Conservation (phyloP, 768 basidiomycete species). For the Punctularia strigosozonata region DNA sequence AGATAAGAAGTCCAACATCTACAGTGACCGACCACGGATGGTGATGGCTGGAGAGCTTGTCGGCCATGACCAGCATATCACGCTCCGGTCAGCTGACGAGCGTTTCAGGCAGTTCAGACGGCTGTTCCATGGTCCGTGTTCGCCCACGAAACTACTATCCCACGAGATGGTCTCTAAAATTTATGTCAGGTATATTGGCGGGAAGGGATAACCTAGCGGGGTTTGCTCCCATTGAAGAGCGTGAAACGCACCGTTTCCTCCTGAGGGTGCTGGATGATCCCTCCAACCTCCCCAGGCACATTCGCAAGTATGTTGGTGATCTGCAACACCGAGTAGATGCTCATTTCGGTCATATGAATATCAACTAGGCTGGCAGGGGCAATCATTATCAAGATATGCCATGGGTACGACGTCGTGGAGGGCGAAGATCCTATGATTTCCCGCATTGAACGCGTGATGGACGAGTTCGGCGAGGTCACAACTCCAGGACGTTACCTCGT, state of each 20-base stretch:
- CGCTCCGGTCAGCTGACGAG: neutral
- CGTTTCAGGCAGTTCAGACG: neutral
- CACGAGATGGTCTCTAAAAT: no score
- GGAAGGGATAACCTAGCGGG: no score
- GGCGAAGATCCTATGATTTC: slow-evolving; percentile 14
- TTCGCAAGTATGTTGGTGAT: slow-evolving; percentile 31
- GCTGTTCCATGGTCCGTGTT: neutral
- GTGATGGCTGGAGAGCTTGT: neutral
- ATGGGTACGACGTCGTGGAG: slow-evolving; percentile 16
- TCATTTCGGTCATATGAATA: neutral
- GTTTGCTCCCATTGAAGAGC: slow-evolving; percentile 25
- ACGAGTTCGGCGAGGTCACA: slow-evolving; percentile 11
- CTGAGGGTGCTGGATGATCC: slow-evolving; percentile 28
- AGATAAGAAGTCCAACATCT: slow-evolving; percentile 5
- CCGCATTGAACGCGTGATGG: slow-evolving; percentile 14
- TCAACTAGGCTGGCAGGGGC: slow-evolving; percentile 13
- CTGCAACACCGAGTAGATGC: neutral
- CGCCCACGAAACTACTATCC: neutral
- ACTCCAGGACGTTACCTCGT: slow-evolving; percentile 23
- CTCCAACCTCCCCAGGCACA: slow-evolving; percentile 22
- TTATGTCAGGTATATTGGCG: no score
- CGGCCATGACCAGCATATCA: neutral
- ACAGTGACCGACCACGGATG: neutral
- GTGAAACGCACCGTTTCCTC: slow-evolving; percentile 31
- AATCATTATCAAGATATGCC: slow-evolving; percentile 15